Conservation (phyloP, 2,329 filamentous ascomycete species). For the Amauroascus verrucosus region DNA sequence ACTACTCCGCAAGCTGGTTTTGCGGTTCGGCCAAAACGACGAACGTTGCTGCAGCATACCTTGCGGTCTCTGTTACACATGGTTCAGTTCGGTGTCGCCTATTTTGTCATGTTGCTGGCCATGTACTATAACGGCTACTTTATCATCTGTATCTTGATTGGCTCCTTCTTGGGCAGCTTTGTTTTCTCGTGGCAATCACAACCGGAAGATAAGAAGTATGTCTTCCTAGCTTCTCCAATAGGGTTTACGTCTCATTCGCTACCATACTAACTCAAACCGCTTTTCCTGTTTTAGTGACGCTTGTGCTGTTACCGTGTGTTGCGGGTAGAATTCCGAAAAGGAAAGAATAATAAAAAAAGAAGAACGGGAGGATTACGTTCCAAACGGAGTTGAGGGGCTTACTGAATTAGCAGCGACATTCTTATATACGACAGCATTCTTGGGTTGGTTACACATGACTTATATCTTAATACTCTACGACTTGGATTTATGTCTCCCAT, state of each 20-base stretch:
- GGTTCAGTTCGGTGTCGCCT: slow-evolving; percentile 62
- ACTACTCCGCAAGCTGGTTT: not conserved
- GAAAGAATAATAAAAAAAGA: not conserved
- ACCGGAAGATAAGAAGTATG: slow-evolving; percentile 19
- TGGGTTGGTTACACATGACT: not conserved
- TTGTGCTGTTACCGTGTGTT: slow-evolving; percentile 14
- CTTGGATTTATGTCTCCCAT: not conserved
- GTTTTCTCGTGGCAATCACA: slow-evolving; percentile 58
- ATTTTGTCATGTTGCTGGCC: slow-evolving; percentile 62
- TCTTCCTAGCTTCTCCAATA: not conserved
- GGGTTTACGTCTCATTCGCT: not conserved
- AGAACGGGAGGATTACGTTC: not conserved
- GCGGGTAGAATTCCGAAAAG: slow-evolving; percentile 3
- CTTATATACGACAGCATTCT: not conserved
- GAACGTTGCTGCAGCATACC: slow-evolving; percentile 55
- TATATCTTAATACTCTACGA: not conserved
- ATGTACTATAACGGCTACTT: slow-evolving; percentile 64
- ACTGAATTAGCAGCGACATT: not conserved
- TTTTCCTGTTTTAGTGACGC: slow-evolving; percentile 10
- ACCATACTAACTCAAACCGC: slow-evolving; percentile 1
- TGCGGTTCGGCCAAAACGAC: slow-evolving; percentile 34
- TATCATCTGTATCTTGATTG: slow-evolving; percentile 71
- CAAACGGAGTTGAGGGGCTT: not conserved
- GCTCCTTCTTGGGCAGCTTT: slow-evolving; percentile 61
- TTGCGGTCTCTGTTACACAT: slow-evolving; percentile 58